Evolutionary conservation across 805 yeast species (phyloP).

Genomic region (Wickerhamomyces mucosus): DNA sequence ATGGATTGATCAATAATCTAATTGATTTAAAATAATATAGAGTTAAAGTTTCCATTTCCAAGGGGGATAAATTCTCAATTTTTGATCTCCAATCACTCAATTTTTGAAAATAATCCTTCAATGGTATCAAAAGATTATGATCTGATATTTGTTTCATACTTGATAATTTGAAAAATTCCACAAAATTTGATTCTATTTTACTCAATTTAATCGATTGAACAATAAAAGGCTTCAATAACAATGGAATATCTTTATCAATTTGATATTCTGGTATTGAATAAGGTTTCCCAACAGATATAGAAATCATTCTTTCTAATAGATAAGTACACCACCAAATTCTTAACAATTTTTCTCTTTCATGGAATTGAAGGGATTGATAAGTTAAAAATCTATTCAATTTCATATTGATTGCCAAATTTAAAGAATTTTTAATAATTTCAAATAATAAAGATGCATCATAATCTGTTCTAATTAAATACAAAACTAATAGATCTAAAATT

Average conservation of each 20-base stretch:
- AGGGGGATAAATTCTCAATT: constrained; percentile 31
- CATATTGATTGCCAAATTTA: constrained; percentile 32
- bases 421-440: constrained; percentile 43
- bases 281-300: constrained; percentile 52
- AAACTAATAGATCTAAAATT: constrained; percentile 39
- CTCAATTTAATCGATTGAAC: constrained; percentile 48
- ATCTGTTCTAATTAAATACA: constrained; percentile 52
- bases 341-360: constrained; percentile 30
- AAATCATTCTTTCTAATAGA: constrained; percentile 50
- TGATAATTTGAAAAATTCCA: constrained; percentile 36
- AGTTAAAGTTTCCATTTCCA: constrained; percentile 36
- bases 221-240: constrained; percentile 37
- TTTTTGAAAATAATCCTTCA: constrained; percentile 34
- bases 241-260: constrained; percentile 38
- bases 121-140: neutral
- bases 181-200: constrained; percentile 50
- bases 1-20: constrained; percentile 53
- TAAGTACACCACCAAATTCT: constrained; percentile 60
- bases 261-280: constrained; percentile 42
- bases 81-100: constrained; percentile 49
- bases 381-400: constrained; percentile 28
- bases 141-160: constrained; percentile 9
- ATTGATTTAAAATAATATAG: constrained; percentile 53
- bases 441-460: constrained; percentile 46
- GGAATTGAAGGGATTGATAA: constrained; percentile 21